Percentiles rank a stretch among this genome's conserved stretches.
phyloP scores from a whole-genome alignment of 495 filamentous ascomycete species.

The Penicillium soppii region DNA sequence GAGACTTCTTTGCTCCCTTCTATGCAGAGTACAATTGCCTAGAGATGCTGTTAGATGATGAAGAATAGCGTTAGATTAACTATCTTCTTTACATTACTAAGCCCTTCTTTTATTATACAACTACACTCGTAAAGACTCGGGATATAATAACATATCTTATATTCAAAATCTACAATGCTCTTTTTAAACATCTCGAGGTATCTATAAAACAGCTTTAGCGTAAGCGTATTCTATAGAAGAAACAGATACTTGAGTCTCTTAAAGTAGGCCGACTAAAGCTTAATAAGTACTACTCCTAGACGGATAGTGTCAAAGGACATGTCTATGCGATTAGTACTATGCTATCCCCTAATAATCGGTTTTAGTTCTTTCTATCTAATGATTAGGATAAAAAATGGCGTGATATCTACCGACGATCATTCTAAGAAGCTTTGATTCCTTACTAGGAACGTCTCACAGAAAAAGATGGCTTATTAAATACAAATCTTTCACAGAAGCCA shows the following conservation, averaged over 20 bases:
- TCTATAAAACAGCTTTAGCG: slow-evolving; percentile 4
- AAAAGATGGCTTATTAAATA: not conserved
- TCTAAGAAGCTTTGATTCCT: not conserved
- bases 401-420: not conserved
- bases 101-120: slow-evolving; percentile 1
- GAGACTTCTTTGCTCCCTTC: not conserved
- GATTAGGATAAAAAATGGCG: not conserved
- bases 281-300: slow-evolving; percentile 1
- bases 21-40: not conserved
- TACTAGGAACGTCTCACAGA: not conserved
- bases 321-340: slow-evolving; percentile 7
- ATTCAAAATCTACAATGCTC: not conserved
- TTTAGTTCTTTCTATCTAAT: too few relatives aligned
- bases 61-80: not conserved
- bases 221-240: slow-evolving; percentile 1
- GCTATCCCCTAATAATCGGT: not conserved
- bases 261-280: not conserved
- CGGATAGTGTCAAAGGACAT: not conserved
- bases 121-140: not conserved
- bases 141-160: not conserved
- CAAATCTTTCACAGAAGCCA: too few relatives aligned
- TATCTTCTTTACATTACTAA: slow-evolving; percentile 1
- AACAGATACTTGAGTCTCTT: not conserved
- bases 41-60: not conserved
- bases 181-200: slow-evolving; percentile 1